Evolutionary conservation across 768 basidiomycete species (phyloP), one percentile per base, ranked within the genome.

Genomic region (Lactifluus rugatus): DNA sequence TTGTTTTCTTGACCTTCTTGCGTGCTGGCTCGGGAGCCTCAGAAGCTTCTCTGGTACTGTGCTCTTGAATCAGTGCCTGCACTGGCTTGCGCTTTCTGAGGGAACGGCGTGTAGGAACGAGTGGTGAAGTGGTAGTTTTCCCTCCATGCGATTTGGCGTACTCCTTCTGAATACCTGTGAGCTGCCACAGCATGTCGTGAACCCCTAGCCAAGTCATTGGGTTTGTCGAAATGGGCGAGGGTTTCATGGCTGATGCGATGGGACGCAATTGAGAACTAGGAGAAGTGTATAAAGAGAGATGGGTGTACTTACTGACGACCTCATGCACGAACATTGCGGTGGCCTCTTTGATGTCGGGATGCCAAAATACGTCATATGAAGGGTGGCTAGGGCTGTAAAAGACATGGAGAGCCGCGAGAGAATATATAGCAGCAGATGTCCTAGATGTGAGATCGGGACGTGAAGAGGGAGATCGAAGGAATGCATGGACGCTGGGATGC

Each of bases 131-230:
- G 1, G 6, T 51, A 23, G 26, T 23, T 37, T 64, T 57, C 25
- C 19, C 48, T 21, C 52, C 56, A 21, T 48, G 62, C 16, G 41
- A 45, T 53, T 45, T 62, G n/a, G 48, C 48, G 41, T 62, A 62
- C 39, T 62, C 62, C 19, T 52, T 57, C 53, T 64, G 60, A 1
- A 64, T 49, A 25, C 61, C 61, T 2, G 61, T 62, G 11, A 62
- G 56, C 50, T 64, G 60, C 62, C 62, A 64, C 23, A 64, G 39
- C 56, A 64, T 64, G 32, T 64, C 62, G 8, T 54, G 49, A 11
- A 56, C 34, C 16, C 62, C 62, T 14, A 64, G 19, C 62, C 62
- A 64, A 21, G 61, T 57, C 52, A 53, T 50, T 2, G 62, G 62
- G 39, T 48, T 41, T 31, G 62, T 62, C 36, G 56, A 54, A 46